phyloP scores from a whole-genome alignment of 2,329 filamentous ascomycete genomes.

The Myriangium duriaei region DNA sequence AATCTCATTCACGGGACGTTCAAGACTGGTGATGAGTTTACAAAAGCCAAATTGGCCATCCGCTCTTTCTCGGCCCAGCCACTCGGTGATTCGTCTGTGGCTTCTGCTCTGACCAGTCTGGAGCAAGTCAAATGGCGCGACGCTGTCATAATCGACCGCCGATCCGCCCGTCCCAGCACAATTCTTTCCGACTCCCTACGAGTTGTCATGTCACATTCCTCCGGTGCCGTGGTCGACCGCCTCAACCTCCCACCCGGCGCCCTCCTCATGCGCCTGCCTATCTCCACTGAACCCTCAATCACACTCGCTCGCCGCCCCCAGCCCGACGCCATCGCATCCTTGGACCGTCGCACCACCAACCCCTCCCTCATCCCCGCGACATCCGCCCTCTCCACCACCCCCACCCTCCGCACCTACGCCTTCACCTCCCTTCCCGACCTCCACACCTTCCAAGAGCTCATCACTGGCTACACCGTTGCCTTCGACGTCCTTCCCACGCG shows the following conservation, averaged over 20 bases:
- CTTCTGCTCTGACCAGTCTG: slow-evolving; percentile 3
- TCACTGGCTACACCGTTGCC: slow-evolving; percentile 65
- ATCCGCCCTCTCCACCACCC: slow-evolving; percentile 27
- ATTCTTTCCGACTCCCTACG: slow-evolving; percentile 64
- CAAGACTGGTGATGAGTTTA: slow-evolving; percentile 1
- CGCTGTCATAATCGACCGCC: slow-evolving; percentile 2
- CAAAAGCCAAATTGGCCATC: slow-evolving; percentile 5
- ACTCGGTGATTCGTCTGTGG: slow-evolving; percentile 1
- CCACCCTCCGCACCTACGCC: slow-evolving; percentile 57
- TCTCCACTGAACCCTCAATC: slow-evolving; percentile 40
- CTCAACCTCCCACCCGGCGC: slow-evolving; percentile 55
- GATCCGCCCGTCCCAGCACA: background rate
- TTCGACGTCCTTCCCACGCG: slow-evolving; percentile 46
- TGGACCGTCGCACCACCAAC: slow-evolving; percentile 35
- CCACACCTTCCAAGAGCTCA: slow-evolving; percentile 63
- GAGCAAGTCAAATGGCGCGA: slow-evolving; percentile 5
- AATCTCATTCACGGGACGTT: slow-evolving; percentile 6
- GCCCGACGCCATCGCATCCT: slow-evolving; percentile 61
- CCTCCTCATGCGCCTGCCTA: slow-evolving; percentile 33
- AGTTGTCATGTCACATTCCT: slow-evolving; percentile 61
- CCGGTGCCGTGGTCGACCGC: slow-evolving; percentile 69
- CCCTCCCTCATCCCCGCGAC: slow-evolving; percentile 47
- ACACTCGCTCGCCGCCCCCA: slow-evolving; percentile 61
- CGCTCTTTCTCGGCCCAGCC: slow-evolving; percentile 6
- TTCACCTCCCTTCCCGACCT: slow-evolving; percentile 42